Conservation (phyloP, 2,329 filamentous ascomycete species). For the Lithohypha guttulata region DNA sequence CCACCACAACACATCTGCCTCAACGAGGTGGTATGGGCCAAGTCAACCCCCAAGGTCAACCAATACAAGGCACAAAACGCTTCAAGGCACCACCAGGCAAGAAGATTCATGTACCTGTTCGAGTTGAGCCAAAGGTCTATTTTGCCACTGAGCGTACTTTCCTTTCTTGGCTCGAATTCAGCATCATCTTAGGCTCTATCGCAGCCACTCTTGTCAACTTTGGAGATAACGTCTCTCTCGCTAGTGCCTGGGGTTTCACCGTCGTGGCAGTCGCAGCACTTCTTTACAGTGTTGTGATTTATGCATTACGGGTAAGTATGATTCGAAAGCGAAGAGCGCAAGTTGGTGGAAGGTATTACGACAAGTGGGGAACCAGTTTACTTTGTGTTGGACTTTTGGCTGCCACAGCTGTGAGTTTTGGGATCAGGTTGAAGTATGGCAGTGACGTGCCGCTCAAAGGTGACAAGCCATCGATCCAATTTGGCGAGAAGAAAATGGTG, state of each 20-base stretch:
- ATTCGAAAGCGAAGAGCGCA: slow-evolving; percentile 78
- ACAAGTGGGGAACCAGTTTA: slow-evolving; percentile 70
- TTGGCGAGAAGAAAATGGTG: no score
- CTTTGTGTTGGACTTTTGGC: slow-evolving; percentile 64
- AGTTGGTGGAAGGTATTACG: slow-evolving; percentile 60
- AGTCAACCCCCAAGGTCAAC: slow-evolving; percentile 30
- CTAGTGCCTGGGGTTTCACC: slow-evolving; percentile 68
- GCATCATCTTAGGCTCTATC: slow-evolving; percentile 83
- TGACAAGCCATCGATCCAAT: no score
- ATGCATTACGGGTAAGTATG: slow-evolving; percentile 75
- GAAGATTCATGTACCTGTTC: slow-evolving; percentile 82
- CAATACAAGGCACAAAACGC: slow-evolving; percentile 37
- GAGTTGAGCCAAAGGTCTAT: slow-evolving; percentile 95
- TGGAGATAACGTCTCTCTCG: slow-evolving; percentile 53
- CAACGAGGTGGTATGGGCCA: slow-evolving; percentile 27
- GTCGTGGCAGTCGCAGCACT: slow-evolving; percentile 66
- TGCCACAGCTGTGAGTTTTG: slow-evolving; percentile 72
- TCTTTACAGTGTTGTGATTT: slow-evolving; percentile 73
- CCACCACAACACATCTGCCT: slow-evolving; percentile 43
- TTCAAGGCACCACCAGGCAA: slow-evolving; percentile 50
- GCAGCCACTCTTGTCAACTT: slow-evolving; percentile 79
- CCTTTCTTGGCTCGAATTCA: slow-evolving; percentile 94
- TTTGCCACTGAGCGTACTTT: slow-evolving; percentile 95
- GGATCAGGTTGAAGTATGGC: slow-evolving; percentile 41
- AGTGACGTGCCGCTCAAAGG: slow-evolving; percentile 6